These are phyloP conservation scores for apple (Malus domestica) DNA, from an alignment of 306 rosid genomes.

Conservation along the genomic window ASM211411v1 NC_041799.1:33034001-33034500, in stretches of 20 bases:
- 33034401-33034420: conserved; percentile 84
- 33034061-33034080: conserved; percentile 30
- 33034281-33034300: conserved; percentile 60
- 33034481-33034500: conserved; percentile 75
- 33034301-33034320: conserved; percentile 80
- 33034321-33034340: conserved; percentile 49
- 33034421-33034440: conserved; percentile 32
- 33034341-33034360: conserved; percentile 87
- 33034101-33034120: conserved; percentile 72
- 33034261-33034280: conserved; percentile 83
- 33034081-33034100: conserved; percentile 70
- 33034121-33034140: conserved; percentile 43
- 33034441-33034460: conserved; percentile 33
- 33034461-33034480: conserved; percentile 55
- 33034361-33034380: conserved; percentile 57
- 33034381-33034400: conserved; percentile 78
- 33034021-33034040: conserved; percentile 57
- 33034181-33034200: conserved; percentile 51
- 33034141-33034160: conserved; percentile 37
- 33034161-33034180: conserved; percentile 33
- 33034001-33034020: conserved; percentile 68
- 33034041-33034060: conserved; percentile 48
- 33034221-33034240: conserved; percentile 69
- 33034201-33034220: conserved; percentile 71
- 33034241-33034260: conserved; percentile 87